These are phyloP conservation scores for Setaria italica DNA, from an alignment of 202 grass and related monocot species.

Conservation along the genomic window DNA sequence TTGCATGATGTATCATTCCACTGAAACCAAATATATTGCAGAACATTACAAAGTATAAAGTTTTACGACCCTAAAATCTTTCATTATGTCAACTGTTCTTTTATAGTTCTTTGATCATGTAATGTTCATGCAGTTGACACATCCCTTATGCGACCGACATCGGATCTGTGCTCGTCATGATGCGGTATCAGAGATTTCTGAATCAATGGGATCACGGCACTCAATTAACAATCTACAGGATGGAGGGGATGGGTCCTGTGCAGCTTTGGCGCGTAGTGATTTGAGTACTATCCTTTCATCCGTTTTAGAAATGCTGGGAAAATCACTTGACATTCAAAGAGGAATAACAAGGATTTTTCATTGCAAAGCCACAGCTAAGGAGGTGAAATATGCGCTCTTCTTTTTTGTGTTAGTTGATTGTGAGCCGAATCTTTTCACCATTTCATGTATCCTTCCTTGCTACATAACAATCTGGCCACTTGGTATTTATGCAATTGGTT, in stretches of 20 bases:
- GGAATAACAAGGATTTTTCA: conserved; percentile 96
- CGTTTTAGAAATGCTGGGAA: conserved; percentile 75
- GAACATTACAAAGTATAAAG: conserved; percentile 18
- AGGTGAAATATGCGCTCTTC: conserved; percentile 56
- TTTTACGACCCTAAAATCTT: neutral
- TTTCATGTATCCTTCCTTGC: neutral
- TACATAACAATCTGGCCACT: neutral
- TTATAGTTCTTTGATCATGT: conserved; percentile 34
- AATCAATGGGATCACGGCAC: conserved; percentile 70
- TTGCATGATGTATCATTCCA: conserved; percentile 1
- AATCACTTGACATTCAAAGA: conserved; percentile 84
- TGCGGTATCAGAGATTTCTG: conserved; percentile 85
- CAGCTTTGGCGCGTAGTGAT: conserved; percentile 54
- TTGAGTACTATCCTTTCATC: conserved; percentile 72
- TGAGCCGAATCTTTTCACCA: neutral
- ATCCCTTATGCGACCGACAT: conserved; percentile 81
- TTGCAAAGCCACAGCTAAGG: conserved; percentile 72
- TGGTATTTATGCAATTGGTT: conserved; percentile 32
- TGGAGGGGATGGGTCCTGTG: conserved; percentile 28
- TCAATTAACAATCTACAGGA: conserved; percentile 48
- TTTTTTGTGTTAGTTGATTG: conserved; percentile 22
- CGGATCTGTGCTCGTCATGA: conserved; percentile 85
- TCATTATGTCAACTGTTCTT: conserved; percentile 12
- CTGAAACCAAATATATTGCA: conserved; percentile 13
- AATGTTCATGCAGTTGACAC: conserved; percentile 71